Evolutionary conservation across 2,329 filamentous ascomycete genomes (phyloP).

Genomic region (Knoxdaviesia capensis): DNA sequence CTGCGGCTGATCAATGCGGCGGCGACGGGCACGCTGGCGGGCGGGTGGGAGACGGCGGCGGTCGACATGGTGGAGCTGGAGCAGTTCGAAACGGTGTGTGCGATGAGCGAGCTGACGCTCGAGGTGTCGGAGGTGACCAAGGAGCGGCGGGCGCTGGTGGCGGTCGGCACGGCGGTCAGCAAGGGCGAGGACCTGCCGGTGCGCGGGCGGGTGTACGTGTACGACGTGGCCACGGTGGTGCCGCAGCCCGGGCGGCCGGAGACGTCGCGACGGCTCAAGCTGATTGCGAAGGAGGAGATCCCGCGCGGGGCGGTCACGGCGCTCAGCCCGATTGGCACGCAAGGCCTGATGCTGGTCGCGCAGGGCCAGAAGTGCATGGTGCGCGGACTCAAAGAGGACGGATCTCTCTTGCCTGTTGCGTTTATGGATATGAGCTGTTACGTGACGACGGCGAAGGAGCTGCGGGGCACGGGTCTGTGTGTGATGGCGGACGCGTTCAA

Average conservation of each 20-base stretch:
- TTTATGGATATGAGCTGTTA: slow-evolving; percentile 98
- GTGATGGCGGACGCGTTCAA: slow-evolving; percentile 81
- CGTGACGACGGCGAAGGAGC: slow-evolving; percentile 65
- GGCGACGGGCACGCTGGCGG: slow-evolving; percentile 44
- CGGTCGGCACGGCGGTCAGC: slow-evolving; percentile 68
- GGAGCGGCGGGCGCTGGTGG: slow-evolving; percentile 63
- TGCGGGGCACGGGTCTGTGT: slow-evolving; percentile 67
- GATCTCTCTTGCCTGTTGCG: slow-evolving; percentile 75
- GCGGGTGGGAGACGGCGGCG: slow-evolving; percentile 44
- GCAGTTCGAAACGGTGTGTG: slow-evolving; percentile 56
- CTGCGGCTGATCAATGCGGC: slow-evolving; percentile 62
- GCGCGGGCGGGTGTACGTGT: slow-evolving; percentile 70
- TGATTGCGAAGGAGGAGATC: slow-evolving; percentile 77
- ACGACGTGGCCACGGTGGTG: slow-evolving; percentile 80
- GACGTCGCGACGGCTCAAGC: slow-evolving; percentile 67
- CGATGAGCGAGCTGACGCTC: slow-evolving; percentile 63
- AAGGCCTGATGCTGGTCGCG: slow-evolving; percentile 72
- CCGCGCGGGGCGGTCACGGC: slow-evolving; percentile 81
- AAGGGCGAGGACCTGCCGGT: slow-evolving; percentile 81
- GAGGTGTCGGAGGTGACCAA: slow-evolving; percentile 85
- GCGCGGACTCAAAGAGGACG: slow-evolving; percentile 84
- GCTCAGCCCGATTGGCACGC: slow-evolving; percentile 64
- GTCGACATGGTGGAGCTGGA: slow-evolving; percentile 62
- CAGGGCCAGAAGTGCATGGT: slow-evolving; percentile 98
- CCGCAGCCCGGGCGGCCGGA: slow-evolving; percentile 73